Base-by-base conservation (phyloP, 768 basidiomycete genomes). In the Kwoniella heveanensis region DNA sequence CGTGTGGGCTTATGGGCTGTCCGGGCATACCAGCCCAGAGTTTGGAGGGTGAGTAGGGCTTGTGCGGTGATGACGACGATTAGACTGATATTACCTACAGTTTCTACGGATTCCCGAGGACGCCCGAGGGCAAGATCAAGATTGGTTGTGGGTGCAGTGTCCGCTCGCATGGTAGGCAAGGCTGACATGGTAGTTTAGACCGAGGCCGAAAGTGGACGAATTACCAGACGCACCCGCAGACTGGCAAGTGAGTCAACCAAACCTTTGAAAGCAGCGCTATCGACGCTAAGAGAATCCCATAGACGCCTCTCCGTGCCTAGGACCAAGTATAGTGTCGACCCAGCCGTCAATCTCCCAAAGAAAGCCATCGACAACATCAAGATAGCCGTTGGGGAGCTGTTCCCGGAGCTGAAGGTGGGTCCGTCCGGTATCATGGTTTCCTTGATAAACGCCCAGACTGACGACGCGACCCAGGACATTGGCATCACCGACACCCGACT, bases 191-290 rank as follows among this genome's bases (percentile, higher is more conserved):
- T n/a, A 26, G 12, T 19, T 19, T 22, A 56, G 54, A 64, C 36
- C 67, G 70, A 15, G 67, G 51, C n/a, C 51, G 58, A 7, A 72
- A 72, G 57, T 72, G 57, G 51, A 72, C 71, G 19, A 69, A 72
- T 52, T 72, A 55, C 36, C 49, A 67, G 37, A 65, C 59, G 15
- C 68, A 69, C 37, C 67, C 67, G 2, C 39, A 57, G 12, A 71
- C 69, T 15, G 66, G 66, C 21, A 39, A 61, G 69, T 67, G 57
- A 61, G 69, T 67, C 24, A 5, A 52, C 10, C 2, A 9, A n/a
- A n/a, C n/a, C n/a, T n/a, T n/a, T n/a, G n/a, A n/a, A n/a, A n/a
- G n/a, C n/a, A n/a, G n/a, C n/a, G n/a, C n/a, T n/a, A n/a, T n/a
- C n/a, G n/a, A n/a, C n/a, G 15, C 17, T 49, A n/a, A 21, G 10